These are phyloP conservation scores for Candida yuanshanica DNA, from an alignment of 805 yeast genomes.

Conservation along the genomic window DNA sequence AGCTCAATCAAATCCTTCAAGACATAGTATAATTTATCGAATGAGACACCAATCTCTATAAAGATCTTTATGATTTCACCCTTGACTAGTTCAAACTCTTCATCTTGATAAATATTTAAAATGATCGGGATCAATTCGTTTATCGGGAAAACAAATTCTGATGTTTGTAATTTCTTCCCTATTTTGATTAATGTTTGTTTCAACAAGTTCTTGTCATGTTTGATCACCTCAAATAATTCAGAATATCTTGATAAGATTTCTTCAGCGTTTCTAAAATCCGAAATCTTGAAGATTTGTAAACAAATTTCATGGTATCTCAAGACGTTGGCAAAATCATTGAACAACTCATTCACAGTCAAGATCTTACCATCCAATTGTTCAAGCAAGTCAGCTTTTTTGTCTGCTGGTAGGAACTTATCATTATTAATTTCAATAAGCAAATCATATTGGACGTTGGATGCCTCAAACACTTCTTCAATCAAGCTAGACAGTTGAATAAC, in stretches of 20 bases:
- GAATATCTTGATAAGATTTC: conserved; percentile 82
- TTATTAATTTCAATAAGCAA: conserved; percentile 36
- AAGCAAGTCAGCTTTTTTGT: conserved; percentile 45
- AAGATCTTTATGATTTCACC: conserved; percentile 63
- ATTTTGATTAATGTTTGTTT: conserved; percentile 30
- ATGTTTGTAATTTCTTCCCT: conserved; percentile 60
- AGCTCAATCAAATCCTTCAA: conserved; percentile 60
- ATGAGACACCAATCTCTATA: conserved; percentile 55
- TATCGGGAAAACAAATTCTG: conserved; percentile 79
- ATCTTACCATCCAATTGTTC: conserved; percentile 57
- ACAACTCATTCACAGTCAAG: conserved; percentile 68
- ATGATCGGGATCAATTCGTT: conserved; percentile 63
- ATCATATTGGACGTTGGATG: conserved; percentile 75
- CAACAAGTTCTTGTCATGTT: conserved; percentile 16
- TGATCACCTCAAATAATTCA: conserved; percentile 44
- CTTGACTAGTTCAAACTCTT: conserved; percentile 31
- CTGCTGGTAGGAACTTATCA: conserved; percentile 45
- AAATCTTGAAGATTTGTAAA: conserved; percentile 67
- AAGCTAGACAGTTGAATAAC: conserved; percentile 63
- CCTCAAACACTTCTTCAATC: conserved; percentile 77
- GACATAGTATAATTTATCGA: conserved; percentile 59
- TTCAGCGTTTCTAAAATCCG: conserved; percentile 81
- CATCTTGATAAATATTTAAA: conserved; percentile 43
- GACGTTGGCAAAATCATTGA: conserved; percentile 83
- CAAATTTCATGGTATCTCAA: conserved; percentile 82